These are phyloP conservation scores for Vitis rotundifolia DNA, from an alignment of 164 flowering plant species.

Conservation along the genomic window DNA sequence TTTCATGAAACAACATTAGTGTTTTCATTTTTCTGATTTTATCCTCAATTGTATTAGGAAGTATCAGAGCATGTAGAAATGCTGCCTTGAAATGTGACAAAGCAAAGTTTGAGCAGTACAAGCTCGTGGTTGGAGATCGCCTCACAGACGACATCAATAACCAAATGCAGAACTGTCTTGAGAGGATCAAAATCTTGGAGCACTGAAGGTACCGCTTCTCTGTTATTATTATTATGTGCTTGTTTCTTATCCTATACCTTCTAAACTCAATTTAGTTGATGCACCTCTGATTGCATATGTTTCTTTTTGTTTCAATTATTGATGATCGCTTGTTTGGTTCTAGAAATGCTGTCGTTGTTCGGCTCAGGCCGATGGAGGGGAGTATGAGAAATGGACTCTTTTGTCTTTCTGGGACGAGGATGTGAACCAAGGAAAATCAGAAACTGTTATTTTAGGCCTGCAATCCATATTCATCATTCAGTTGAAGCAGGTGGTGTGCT, in stretches of 20 bases:
- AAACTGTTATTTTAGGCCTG: too few relatives aligned
- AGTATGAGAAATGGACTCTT: too few relatives aligned
- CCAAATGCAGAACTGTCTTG: slow-evolving; percentile 60
- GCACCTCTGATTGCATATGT: neutral
- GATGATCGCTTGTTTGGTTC: neutral
- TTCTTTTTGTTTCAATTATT: neutral
- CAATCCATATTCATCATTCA: too few relatives aligned
- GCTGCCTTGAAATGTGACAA: slow-evolving; percentile 76
- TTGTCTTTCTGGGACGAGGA: too few relatives aligned
- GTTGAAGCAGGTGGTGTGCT: too few relatives aligned
- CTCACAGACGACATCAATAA: slow-evolving; percentile 37
- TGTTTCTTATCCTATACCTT: neutral
- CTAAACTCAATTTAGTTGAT: neutral
- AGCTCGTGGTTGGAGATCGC: slow-evolving; percentile 40
- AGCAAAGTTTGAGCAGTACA: slow-evolving; percentile 64
- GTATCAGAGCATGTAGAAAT: slow-evolving; percentile 64
- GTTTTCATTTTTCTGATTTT: neutral
- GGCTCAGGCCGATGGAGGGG: too few relatives aligned
- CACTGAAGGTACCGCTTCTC: slow-evolving; percentile 24
- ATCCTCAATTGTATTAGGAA: slow-evolving; percentile 36
- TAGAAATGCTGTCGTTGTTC: too few relatives aligned
- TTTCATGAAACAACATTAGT: neutral
- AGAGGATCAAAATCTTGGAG: slow-evolving; percentile 59
- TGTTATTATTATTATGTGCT: too few relatives aligned
- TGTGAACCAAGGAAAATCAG: too few relatives aligned